Percentiles rank a stretch among this genome's conserved stretches.
Evolutionary conservation across 768 basidiomycete genomes (phyloP).

Genomic region (Pleurotus pulmonarius): DNA sequence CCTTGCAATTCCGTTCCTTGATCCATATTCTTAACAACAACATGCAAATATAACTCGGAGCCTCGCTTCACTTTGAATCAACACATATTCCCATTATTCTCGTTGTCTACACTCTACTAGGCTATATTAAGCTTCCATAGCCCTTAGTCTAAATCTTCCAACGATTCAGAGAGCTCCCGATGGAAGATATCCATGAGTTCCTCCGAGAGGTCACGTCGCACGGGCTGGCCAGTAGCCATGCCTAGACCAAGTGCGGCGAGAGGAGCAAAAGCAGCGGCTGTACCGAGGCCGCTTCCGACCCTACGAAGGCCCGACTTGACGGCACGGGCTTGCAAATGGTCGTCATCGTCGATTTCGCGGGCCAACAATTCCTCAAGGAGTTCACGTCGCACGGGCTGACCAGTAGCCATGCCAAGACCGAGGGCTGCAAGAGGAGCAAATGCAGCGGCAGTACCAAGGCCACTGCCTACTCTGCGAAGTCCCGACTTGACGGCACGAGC

Average conservation of each 20-base stretch:
- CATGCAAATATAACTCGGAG: too few relatives aligned
- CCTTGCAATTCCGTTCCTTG: too few relatives aligned
- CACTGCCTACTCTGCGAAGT: too few relatives aligned
- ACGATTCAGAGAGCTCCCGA: conserved; percentile 4
- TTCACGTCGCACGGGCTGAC: conserved; percentile 5
- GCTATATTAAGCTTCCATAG: too few relatives aligned
- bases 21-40: too few relatives aligned
- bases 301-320: not conserved
- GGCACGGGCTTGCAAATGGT: not conserved
- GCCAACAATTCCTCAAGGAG: not conserved
- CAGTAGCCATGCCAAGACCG: not conserved
- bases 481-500: not conserved
- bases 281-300: not conserved
- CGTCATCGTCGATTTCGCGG: not conserved
- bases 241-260: not conserved
- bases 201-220: conserved; percentile 2
- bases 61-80: too few relatives aligned
- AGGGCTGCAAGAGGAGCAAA: not conserved
- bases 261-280: not conserved
- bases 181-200: conserved; percentile 8
- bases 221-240: not conserved
- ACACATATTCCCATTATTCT: too few relatives aligned
- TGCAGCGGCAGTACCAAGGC: not conserved
- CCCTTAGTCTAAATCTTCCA: conserved; percentile 1
- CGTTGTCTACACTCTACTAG: too few relatives aligned